Base-by-base conservation (phyloP, 2,329 filamentous ascomycete species). In the Diaporthe citrichinensis region DNA sequence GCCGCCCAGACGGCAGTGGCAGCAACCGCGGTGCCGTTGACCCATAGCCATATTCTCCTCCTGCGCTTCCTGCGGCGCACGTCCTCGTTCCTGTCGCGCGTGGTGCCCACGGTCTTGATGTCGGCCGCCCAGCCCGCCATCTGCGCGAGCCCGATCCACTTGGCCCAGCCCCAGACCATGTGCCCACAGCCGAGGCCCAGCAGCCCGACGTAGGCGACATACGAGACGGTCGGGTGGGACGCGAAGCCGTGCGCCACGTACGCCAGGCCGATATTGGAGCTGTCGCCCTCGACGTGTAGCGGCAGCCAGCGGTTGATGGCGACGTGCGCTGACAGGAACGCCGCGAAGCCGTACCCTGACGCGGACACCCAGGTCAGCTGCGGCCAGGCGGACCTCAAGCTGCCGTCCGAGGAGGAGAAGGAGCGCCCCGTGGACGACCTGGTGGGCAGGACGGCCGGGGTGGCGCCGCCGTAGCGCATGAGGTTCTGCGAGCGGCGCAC, bases 161-260 rank as follows among this genome's bases (percentile, higher is more conserved):
- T 93, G n/a, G 95, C 94, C 85, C 92, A 91, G 3, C 96, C 96
- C 91, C 95, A 97, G 10, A 94, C 90, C 82, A 96, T 92, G 85
- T 98, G 96, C 76, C 92, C 94, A 34, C 90, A 92, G 0, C 92
- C 94, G 0, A 93, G 84, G 23, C 86, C 86, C 9, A 98, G 86
- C 67, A 98, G 87, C 2, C 92, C 88, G 1, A 87, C 80, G 82
- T 97, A 98, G 1, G 93, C 92, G 1, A 89, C 79, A 82, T 92
- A 93, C n/a, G 94, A 91, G 12, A 93, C 82, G 2, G 88, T 78
- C 0, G 93, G 92, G 80, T 94, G 93, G 20, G 91, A 89, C 41
- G 94, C 92, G 81, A 98, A 97, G 3, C 94, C 95, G 84, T 98
- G 96, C 17, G 93, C 91, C 10, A 98, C 92, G 82, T 94, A 98